These are phyloP conservation scores for Eugenia klotzschiana DNA, from an alignment of 441 rosid species.

Conservation along the genomic window DNA sequence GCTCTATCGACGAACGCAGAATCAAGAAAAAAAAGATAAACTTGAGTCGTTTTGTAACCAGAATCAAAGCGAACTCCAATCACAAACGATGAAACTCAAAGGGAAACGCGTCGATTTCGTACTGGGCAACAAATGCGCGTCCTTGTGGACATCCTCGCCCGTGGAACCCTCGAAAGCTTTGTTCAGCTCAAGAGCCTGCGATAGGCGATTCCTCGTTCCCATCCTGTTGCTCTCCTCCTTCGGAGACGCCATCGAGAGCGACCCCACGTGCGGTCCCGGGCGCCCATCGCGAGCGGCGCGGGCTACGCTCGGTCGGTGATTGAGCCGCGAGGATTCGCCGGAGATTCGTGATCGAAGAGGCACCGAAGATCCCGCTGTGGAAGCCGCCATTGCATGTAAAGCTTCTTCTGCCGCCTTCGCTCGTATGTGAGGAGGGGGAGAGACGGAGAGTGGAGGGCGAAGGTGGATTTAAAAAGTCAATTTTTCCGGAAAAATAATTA, in stretches of 20 bases:
- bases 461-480: not conserved
- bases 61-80: not conserved
- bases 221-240: slow-evolving; percentile 1
- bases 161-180: slow-evolving; percentile 16
- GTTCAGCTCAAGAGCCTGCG: slow-evolving; percentile 22
- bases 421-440: not conserved
- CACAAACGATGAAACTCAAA: not conserved
- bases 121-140: slow-evolving; percentile 51
- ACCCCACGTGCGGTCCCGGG: not conserved
- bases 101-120: not conserved
- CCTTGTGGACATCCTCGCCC: slow-evolving; percentile 11
- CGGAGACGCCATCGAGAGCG: slow-evolving; percentile 6
- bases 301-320: not conserved
- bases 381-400: slow-evolving; percentile 22
- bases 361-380: slow-evolving; percentile 19
- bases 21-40: not conserved
- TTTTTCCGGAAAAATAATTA: not conserved
- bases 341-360: slow-evolving; percentile 6
- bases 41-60: not conserved
- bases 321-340: slow-evolving; percentile 3
- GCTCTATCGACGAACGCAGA: slow-evolving; percentile 25
- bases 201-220: not conserved
- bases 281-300: not conserved
- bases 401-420: not conserved
- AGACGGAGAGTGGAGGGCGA: not conserved